These are phyloP conservation scores for Pestalotiopsis sp. DNA, from an alignment of 2,329 filamentous ascomycete species.

Conservation along the genomic window DNA sequence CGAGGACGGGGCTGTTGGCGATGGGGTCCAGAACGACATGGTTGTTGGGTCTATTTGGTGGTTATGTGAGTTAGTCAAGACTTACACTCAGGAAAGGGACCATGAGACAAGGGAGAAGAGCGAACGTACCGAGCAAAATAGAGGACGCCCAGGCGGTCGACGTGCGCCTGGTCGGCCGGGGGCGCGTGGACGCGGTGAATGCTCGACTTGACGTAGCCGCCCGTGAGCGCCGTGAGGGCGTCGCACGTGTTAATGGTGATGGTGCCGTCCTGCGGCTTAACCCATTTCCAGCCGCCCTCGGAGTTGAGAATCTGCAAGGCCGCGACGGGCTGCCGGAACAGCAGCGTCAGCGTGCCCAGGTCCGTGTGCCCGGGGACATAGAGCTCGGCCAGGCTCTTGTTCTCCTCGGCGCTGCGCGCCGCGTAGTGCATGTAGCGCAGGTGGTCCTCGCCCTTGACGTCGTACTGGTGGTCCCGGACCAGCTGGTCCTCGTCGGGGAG, in stretches of 20 bases:
- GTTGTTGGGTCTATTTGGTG: conserved; percentile 38
- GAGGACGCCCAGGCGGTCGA: conserved; percentile 26
- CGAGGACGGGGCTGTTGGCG: conserved; percentile 38
- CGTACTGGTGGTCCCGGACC: conserved; percentile 58
- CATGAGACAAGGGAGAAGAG: background rate
- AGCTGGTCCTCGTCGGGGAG: conserved; percentile 62
- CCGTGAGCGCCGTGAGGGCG: conserved; percentile 46
- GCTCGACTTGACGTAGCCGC: conserved; percentile 41
- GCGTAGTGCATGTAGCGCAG: conserved; percentile 65
- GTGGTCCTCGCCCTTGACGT: conserved; percentile 61
- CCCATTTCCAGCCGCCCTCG: conserved; percentile 47
- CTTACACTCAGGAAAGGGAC: background rate
- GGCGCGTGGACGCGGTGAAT: conserved; percentile 34
- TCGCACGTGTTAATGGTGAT: conserved; percentile 53
- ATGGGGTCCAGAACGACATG: conserved; percentile 41
- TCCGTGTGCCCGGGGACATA: conserved; percentile 54
- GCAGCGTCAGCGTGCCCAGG: conserved; percentile 56
- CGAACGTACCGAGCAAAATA: conserved; percentile 24
- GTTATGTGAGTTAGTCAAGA: background rate
- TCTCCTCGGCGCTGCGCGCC: conserved; percentile 39
- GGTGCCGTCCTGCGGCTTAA: conserved; percentile 45
- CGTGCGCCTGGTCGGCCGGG: conserved; percentile 25
- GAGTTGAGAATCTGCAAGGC: conserved; percentile 56
- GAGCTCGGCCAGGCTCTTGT: conserved; percentile 36
- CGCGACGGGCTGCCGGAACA: conserved; percentile 61